Evolutionary conservation across 2,329 filamentous ascomycete species (phyloP).

Genomic region (Pseudogymnoascus sp.): DNA sequence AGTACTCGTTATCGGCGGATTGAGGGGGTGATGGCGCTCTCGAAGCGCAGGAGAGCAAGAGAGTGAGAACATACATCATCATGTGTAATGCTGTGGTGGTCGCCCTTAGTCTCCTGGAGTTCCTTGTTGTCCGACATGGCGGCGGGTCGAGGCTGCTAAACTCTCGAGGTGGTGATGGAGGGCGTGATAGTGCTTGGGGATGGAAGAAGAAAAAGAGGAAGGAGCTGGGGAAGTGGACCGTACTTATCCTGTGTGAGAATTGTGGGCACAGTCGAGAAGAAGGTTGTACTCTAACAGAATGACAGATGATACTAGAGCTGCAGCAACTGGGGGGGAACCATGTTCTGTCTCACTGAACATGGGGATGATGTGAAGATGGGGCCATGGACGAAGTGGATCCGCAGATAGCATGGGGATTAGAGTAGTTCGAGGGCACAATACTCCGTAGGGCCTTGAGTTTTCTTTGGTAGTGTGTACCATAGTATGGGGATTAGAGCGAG

Average conservation of each 20-base stretch:
- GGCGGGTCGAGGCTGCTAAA: neutral
- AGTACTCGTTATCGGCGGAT: neutral
- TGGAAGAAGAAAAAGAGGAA: neutral
- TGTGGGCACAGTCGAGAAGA: neutral
- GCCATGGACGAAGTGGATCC: neutral
- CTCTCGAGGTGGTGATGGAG: neutral
- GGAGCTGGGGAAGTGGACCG: neutral
- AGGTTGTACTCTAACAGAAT: conserved; percentile 4
- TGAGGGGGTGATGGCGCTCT: neutral
- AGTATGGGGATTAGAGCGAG: neutral
- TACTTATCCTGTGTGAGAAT: neutral
- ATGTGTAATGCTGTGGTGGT: neutral
- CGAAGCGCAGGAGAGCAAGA: neutral
- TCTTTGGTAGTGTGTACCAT: neutral
- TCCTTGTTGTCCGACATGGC: neutral
- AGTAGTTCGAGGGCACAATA: neutral
- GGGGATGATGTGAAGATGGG: neutral
- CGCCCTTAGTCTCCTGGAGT: neutral
- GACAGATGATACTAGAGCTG: neutral
- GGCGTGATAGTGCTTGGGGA: neutral
- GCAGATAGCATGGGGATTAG: conserved; percentile 2
- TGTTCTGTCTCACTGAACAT: neutral
- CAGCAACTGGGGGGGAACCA: neutral
- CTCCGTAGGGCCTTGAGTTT: neutral
- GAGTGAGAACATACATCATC: neutral